Evolutionary conservation across 768 basidiomycete genomes (phyloP).

Genomic region (Trametopsis cervina): DNA sequence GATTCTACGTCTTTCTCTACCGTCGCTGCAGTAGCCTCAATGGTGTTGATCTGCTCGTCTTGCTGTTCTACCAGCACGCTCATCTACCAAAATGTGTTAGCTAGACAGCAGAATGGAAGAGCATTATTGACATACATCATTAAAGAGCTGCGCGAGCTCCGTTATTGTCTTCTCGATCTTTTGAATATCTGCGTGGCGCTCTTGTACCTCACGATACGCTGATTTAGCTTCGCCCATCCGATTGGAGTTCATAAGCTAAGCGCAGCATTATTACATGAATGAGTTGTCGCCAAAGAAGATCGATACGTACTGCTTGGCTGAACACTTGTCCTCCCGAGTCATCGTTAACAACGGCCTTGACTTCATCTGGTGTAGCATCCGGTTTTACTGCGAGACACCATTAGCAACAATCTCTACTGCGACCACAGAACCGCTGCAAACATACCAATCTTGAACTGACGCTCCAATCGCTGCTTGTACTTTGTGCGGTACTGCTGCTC

Average conservation of each 20-base stretch:
- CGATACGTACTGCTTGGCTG: constrained; percentile 51
- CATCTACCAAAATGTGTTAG: constrained; percentile 49
- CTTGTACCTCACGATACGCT: constrained; percentile 96
- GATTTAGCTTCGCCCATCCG: constrained; percentile 86
- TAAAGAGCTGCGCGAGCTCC: constrained; percentile 93
- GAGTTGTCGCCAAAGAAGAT: not conserved
- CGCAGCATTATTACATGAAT: not conserved
- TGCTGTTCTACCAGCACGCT: constrained; percentile 92
- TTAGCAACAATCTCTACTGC: no score
- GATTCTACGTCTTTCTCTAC: constrained; percentile 82
- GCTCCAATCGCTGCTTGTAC: constrained; percentile 60
- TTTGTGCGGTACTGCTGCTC: constrained; percentile 65
- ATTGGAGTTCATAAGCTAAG: constrained; percentile 79
- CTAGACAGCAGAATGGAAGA: not conserved
- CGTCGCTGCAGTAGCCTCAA: constrained; percentile 67
- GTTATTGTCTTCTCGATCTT: constrained; percentile 90
- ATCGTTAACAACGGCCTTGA: constrained; percentile 61
- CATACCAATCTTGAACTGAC: constrained; percentile 73
- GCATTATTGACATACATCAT: constrained; percentile 56
- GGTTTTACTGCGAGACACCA: constrained; percentile 60
- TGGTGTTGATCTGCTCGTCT: constrained; percentile 77
- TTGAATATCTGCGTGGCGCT: constrained; percentile 92
- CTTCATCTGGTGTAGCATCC: constrained; percentile 76
- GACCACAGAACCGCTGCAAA: no score
- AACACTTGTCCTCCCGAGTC: constrained; percentile 69